These are phyloP conservation scores for Parasarocladium wereldwijsianum DNA, from an alignment of 2,329 filamentous ascomycete species.

Conservation along the genomic window DNA sequence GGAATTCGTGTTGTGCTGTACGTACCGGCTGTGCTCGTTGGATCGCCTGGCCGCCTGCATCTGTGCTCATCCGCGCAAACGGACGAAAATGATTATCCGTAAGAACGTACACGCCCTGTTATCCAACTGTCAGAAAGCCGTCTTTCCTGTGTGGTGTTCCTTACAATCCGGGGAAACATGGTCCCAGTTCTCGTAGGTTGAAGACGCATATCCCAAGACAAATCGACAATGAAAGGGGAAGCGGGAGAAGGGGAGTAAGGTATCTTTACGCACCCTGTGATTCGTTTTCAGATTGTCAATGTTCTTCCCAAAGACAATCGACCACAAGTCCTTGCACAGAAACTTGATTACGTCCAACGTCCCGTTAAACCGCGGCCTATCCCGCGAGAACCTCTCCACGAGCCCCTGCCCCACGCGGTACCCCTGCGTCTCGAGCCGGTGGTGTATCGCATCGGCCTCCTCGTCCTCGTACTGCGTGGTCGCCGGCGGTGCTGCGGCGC, in stretches of 20 bases:
- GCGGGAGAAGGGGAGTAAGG: no score
- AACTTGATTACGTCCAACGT: slow-evolving; percentile 97
- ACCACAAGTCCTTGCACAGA: slow-evolving; percentile 97
- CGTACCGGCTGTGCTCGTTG: slow-evolving; percentile 65
- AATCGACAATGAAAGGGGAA: no score
- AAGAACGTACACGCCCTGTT: slow-evolving; percentile 84
- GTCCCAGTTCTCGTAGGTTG: no score
- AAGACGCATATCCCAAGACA: no score
- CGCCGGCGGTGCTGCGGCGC: slow-evolving; percentile 6
- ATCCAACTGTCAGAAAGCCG: no score
- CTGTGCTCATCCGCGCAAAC: slow-evolving; percentile 77
- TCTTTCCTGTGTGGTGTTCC: no score
- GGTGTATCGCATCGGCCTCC: slow-evolving; percentile 72
- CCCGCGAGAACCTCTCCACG: slow-evolving; percentile 75
- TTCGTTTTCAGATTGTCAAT: slow-evolving; percentile 99
- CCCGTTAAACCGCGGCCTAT: slow-evolving; percentile 78
- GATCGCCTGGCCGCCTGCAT: slow-evolving; percentile 58
- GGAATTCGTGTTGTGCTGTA: no score
- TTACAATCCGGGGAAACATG: no score
- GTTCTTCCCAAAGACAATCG: slow-evolving; percentile 85
- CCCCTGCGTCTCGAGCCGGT: slow-evolving; percentile 67
- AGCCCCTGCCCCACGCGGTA: slow-evolving; percentile 88
- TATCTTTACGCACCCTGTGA: slow-evolving; percentile 60
- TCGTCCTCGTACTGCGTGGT: slow-evolving; percentile 50
- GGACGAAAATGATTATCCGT: slow-evolving; percentile 88